Evolutionary conservation across 345 rosid species (phyloP), one percentile per base, ranked within the genome.

Genomic region (Rhodamnia argentea): DNA sequence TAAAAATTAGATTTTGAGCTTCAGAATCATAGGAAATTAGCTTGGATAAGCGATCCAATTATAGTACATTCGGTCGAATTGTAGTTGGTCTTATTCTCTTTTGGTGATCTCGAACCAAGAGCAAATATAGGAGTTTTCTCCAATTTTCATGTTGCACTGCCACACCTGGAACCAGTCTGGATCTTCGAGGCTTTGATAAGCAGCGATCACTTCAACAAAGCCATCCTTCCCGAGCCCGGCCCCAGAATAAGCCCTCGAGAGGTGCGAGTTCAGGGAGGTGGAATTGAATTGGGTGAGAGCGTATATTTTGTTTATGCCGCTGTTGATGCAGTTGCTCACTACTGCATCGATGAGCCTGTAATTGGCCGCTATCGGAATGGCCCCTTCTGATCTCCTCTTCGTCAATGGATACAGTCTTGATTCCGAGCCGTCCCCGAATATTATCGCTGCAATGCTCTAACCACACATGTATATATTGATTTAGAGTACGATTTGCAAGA

Each of bases 221-320:
- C 94, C 94, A 26, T 93, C 94, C 86, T 91, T 93, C 53, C 96
- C 93, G n/a, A 90, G 90, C 52, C 94, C 89, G 13, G 90, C 82
- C 22, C 96, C 90, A 22, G 94, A 86, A 83, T 94, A 96, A 83
- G 98, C 95, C 89, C 89, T 92, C 24, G 95, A 92, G 16, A 95
- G 94, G 88, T 94, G 98, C 62, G 96, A 92, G 86, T 96, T 95
- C 84, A 96, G 96, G 87, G 94, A 94, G 87, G 96, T 94, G n/a
- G 99, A 96, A 64, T 96, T 95, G 91, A 94, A 92, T 70, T 94
- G 99, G 37, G 99, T 95, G 82, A 95, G 87, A 75, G 98, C 96
- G 86, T 96, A 95, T 82, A 96, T 94, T 88, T 94, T 95, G 88
- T 91, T 91, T 56, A 96, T 94, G 93, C 92, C 91, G 86, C 98